Evolutionary conservation across 768 basidiomycete species (phyloP).

Genomic region (Dentipellis sp.): DNA sequence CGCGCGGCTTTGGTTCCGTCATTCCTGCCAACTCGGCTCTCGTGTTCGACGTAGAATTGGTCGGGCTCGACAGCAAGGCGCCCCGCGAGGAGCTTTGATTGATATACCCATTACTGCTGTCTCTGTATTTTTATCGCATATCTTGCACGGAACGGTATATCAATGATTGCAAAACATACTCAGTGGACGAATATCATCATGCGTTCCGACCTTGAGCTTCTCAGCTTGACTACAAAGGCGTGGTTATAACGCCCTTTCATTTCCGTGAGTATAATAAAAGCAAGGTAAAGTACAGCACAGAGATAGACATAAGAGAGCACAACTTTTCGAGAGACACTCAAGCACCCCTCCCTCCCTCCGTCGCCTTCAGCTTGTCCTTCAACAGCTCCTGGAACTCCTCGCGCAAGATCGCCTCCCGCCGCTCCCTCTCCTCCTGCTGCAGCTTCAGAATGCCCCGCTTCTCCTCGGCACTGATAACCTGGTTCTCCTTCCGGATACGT

Average conservation of each 20-base stretch:
- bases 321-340: not conserved
- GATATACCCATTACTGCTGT: not conserved
- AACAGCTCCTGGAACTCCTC: slow-evolving; percentile 87
- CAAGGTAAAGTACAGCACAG: not conserved
- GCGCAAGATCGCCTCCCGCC: slow-evolving; percentile 81
- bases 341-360: slow-evolving; percentile 18
- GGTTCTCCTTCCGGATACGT: slow-evolving; percentile 98
- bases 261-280: not conserved
- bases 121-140: not conserved
- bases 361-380: slow-evolving; percentile 58
- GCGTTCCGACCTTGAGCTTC: too few species aligned
- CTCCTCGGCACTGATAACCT: slow-evolving; percentile 98
- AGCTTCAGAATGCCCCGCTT: slow-evolving; percentile 92
- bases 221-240: not conserved
- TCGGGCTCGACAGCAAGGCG: slow-evolving; percentile 42
- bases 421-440: slow-evolving; percentile 88
- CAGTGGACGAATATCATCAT: too few species aligned
- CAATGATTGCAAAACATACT: too few species aligned
- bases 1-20: slow-evolving; percentile 61
- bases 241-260: too few species aligned
- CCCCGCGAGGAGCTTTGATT: slow-evolving; percentile 43
- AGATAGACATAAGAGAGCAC: not conserved
- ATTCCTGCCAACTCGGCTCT: slow-evolving; percentile 78
- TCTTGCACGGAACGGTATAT: too few species aligned
- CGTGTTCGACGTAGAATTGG: slow-evolving; percentile 81